Percentiles rank a stretch among this genome's conserved stretches.
phyloP scores from a whole-genome alignment of 495 filamentous ascomycete genomes.

The Penicillium paradoxum region DNA sequence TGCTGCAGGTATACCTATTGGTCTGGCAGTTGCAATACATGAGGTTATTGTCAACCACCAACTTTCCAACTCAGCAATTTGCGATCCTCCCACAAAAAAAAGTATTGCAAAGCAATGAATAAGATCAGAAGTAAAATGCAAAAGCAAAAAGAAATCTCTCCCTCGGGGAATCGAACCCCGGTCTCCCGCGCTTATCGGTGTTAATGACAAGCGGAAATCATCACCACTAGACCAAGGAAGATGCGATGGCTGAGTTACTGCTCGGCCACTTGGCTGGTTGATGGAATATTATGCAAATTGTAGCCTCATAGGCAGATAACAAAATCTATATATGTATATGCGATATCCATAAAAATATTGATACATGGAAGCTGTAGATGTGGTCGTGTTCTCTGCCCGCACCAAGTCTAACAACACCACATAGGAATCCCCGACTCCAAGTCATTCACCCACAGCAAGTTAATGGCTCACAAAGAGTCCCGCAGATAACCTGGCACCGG shows the following conservation, averaged over 20 bases:
- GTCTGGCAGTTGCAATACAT: too few relatives aligned
- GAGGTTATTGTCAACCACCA: too few relatives aligned
- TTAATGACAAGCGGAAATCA: slow-evolving; percentile 53
- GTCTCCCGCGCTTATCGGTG: slow-evolving; percentile 44
- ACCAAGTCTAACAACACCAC: too few relatives aligned
- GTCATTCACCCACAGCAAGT: slow-evolving; percentile 28
- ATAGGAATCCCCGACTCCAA: too few relatives aligned
- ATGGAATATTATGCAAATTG: not conserved
- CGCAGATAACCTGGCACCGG: slow-evolving; percentile 32
- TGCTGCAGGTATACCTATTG: too few relatives aligned
- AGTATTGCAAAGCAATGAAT: too few relatives aligned
- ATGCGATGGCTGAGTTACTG: slow-evolving; percentile 23
- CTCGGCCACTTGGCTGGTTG: slow-evolving; percentile 27
- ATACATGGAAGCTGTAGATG: too few relatives aligned
- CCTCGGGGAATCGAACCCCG: slow-evolving; percentile 52
- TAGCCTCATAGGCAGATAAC: not conserved
- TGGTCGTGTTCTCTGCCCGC: too few relatives aligned
- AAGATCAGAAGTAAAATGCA: not conserved
- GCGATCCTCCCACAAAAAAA: too few relatives aligned
- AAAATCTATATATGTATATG: too few relatives aligned
- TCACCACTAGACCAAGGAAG: slow-evolving; percentile 48
- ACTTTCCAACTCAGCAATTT: too few relatives aligned
- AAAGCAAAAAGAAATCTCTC: slow-evolving; percentile 22
- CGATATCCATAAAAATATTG: too few relatives aligned
- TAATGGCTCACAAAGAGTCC: slow-evolving; percentile 27